Evolutionary conservation across 176 grass and related monocot species (phyloP).

Genomic region (Stipa capillata): DNA sequence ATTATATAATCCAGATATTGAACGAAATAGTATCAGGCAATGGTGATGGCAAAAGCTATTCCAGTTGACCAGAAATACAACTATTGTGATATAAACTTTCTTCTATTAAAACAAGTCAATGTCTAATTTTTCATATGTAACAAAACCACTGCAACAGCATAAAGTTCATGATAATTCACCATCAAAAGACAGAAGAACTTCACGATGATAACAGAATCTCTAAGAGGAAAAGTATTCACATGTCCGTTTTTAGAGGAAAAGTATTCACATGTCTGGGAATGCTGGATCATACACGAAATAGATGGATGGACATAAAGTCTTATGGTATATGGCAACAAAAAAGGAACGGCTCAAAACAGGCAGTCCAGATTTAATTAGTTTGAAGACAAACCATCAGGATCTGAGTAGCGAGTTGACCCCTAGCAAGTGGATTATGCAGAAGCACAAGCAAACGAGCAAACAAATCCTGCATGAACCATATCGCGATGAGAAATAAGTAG

Average conservation of each 20-base stretch:
- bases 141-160: background rate
- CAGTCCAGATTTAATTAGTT: conserved; percentile 12
- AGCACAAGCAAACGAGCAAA: conserved; percentile 96
- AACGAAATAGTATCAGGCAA: conserved; percentile 19
- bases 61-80: conserved; percentile 6
- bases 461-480: conserved; percentile 55
- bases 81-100: background rate
- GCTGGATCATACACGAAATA: background rate
- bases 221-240: background rate
- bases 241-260: background rate
- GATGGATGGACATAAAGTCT: conserved; percentile 9
- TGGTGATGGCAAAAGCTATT: background rate
- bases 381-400: conserved; percentile 73
- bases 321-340: background rate
- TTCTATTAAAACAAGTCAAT: background rate
- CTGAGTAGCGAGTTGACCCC: conserved; percentile 77
- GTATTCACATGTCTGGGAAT: background rate
- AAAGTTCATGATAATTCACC: background rate
- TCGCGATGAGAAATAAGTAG: conserved; percentile 26
- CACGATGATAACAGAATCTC: background rate
- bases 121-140: background rate
- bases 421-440: conserved; percentile 91
- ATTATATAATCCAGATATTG: background rate
- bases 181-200: conserved; percentile 7
- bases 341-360: background rate